Percentiles rank a stretch among this genome's conserved stretches.
Conservation (phyloP, 768 basidiomycete species). For the Lentinula raphanica region DNA sequence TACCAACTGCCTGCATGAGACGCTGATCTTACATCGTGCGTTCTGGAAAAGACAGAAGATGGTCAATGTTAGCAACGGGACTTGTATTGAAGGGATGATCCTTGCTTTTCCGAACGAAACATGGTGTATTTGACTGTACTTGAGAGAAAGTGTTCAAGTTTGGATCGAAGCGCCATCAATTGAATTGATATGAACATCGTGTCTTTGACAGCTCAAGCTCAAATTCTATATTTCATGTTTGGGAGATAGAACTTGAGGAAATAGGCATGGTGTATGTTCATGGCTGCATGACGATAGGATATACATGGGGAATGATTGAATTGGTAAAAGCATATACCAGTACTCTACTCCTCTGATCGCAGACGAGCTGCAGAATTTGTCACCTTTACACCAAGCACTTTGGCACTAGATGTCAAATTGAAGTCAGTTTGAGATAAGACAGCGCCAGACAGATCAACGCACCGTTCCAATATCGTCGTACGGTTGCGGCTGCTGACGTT, state of each 20-base stretch:
- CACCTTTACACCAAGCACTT: conserved; percentile 85
- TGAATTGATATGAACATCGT: no score
- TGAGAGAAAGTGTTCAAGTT: conserved; percentile 2
- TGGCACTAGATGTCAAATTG: conserved; percentile 49
- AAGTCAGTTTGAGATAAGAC: background rate
- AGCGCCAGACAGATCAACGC: conserved; percentile 13
- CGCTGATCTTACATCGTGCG: conserved; percentile 39
- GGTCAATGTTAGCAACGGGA: background rate
- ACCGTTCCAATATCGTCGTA: conserved; percentile 85
- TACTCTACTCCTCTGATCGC: conserved; percentile 85
- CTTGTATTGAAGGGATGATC: background rate
- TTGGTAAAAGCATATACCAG: conserved; percentile 31
- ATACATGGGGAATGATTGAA: conserved; percentile 43
- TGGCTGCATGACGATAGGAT: conserved; percentile 44
- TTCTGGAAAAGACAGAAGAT: background rate
- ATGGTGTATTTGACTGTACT: conserved; percentile 1
- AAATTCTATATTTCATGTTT: no score
- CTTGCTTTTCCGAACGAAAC: conserved; percentile 1
- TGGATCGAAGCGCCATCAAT: background rate
- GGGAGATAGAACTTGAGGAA: background rate
- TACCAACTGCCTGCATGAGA: conserved; percentile 95
- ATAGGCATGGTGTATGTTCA: conserved; percentile 36
- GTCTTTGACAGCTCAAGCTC: background rate
- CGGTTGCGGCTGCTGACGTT: conserved; percentile 95
- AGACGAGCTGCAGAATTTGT: conserved; percentile 90